These are phyloP conservation scores for Daedaleopsis sinensis DNA, from an alignment of 768 basidiomycete genomes.

Conservation along the genomic window DNA sequence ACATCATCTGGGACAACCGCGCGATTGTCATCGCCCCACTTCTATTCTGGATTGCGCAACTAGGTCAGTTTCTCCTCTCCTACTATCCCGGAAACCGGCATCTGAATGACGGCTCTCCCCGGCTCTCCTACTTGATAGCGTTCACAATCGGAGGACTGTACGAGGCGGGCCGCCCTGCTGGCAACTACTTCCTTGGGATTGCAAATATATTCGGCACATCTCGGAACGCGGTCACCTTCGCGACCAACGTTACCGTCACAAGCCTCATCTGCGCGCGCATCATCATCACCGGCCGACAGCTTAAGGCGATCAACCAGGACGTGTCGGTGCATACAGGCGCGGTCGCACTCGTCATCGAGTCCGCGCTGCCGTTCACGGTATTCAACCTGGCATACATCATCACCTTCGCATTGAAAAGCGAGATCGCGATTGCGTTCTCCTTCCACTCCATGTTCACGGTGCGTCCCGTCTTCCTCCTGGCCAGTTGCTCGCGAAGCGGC, in stretches of 20 bases:
- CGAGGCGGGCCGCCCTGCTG: conserved; percentile 13
- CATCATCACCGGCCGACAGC: neutral
- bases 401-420: conserved; percentile 35
- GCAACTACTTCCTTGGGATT: conserved; percentile 38
- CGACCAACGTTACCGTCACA: conserved; percentile 41
- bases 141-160: conserved; percentile 11
- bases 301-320: conserved; percentile 12
- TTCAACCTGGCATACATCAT: conserved; percentile 40
- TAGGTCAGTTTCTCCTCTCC: conserved; percentile 1
- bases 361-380: conserved; percentile 40
- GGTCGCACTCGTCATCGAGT: conserved; percentile 39
- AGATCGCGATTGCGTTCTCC: conserved; percentile 38
- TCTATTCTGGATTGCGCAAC: conserved; percentile 8
- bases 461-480: conserved; percentile 18
- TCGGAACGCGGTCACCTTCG: conserved; percentile 40
- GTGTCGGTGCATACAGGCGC: conserved; percentile 36
- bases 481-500: neutral
- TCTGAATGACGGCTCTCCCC: neutral
- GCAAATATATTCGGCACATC: conserved; percentile 38
- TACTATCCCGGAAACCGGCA: too few relatives aligned
- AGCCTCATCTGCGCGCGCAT: conserved; percentile 39
- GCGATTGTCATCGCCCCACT: conserved; percentile 1
- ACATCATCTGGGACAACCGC: conserved; percentile 16
- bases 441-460: conserved; percentile 43
- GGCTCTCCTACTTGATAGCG: neutral